Conservation (phyloP, 1,284 basidiomycete species). For the Rhizoctonia solani region DNA sequence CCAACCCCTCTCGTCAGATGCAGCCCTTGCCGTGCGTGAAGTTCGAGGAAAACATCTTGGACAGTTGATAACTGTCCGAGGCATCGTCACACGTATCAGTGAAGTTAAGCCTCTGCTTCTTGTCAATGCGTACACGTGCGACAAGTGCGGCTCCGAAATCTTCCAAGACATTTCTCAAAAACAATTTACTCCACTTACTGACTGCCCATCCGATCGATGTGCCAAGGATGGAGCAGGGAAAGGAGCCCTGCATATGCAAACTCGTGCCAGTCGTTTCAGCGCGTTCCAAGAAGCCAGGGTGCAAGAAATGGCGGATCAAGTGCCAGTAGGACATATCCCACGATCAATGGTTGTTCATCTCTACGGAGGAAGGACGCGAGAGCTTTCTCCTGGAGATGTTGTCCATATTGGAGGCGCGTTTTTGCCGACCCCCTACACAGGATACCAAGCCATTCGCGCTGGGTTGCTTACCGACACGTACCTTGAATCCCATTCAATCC, state of each 20-base stretch:
- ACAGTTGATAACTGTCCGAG: constrained; percentile 91
- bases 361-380: constrained; percentile 85
- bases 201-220: constrained; percentile 81
- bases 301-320: constrained; percentile 99
- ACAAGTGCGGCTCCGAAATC: constrained; percentile 96
- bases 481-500: constrained; percentile 87
- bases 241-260: constrained; percentile 97
- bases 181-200: constrained; percentile 84
- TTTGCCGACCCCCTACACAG: constrained; percentile 87
- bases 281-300: constrained; percentile 99
- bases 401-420: constrained; percentile 90
- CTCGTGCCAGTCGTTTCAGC: constrained; percentile 93
- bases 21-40: constrained; percentile 80
- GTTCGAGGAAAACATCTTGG: constrained; percentile 88
- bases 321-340: constrained; percentile 98
- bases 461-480: constrained; percentile 98
- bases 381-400: constrained; percentile 95
- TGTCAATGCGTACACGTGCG: constrained; percentile 98
- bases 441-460: constrained; percentile 87
- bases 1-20: constrained; percentile 73
- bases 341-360: constrained; percentile 97
- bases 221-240: constrained; percentile 88
- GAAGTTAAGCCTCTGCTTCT: constrained; percentile 98
- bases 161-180: constrained; percentile 98
- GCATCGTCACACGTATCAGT: constrained; percentile 97